phyloP scores from a whole-genome alignment of 345 rosid species.

The Balakata baccata region DNA sequence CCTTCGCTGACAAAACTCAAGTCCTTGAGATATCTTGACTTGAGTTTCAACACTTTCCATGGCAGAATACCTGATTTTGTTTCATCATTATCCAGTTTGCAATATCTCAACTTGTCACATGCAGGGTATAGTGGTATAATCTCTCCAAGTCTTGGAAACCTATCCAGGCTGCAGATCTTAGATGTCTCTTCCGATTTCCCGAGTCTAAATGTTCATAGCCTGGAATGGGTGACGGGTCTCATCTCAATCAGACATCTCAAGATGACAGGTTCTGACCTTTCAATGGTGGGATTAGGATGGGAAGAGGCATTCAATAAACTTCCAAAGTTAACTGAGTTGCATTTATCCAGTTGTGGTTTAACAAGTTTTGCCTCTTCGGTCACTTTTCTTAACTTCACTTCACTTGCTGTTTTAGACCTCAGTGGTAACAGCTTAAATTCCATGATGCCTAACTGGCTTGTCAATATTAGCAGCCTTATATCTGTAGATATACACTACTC shows the following conservation, averaged over 20 bases:
- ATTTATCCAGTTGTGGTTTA: conserved; percentile 26
- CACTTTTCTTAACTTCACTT: conserved; percentile 18
- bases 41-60: conserved; percentile 34
- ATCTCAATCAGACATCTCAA: conserved; percentile 24
- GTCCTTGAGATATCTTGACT: conserved; percentile 33
- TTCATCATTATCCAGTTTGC: conserved; percentile 25
- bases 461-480: conserved; percentile 20
- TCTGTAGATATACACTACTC: conserved; percentile 1
- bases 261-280: conserved; percentile 7
- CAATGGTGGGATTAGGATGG: conserved; percentile 10
- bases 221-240: conserved; percentile 38
- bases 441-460: conserved; percentile 17
- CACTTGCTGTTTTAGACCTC: conserved; percentile 21
- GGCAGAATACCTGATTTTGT: conserved; percentile 38
- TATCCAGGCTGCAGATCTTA: conserved; percentile 32
- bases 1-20: conserved; percentile 33
- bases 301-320: conserved; percentile 8
- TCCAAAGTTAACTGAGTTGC: conserved; percentile 28
- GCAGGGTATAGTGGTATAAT: conserved; percentile 33
- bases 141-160: conserved; percentile 34
- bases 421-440: conserved; percentile 8
- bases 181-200: conserved; percentile 24
- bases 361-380: conserved; percentile 20
- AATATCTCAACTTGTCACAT: conserved; percentile 34
- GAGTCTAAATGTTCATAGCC: conserved; percentile 13